Conservation (phyloP, 139 green algal genomes). For the Picochlorum costavermella region DNA sequence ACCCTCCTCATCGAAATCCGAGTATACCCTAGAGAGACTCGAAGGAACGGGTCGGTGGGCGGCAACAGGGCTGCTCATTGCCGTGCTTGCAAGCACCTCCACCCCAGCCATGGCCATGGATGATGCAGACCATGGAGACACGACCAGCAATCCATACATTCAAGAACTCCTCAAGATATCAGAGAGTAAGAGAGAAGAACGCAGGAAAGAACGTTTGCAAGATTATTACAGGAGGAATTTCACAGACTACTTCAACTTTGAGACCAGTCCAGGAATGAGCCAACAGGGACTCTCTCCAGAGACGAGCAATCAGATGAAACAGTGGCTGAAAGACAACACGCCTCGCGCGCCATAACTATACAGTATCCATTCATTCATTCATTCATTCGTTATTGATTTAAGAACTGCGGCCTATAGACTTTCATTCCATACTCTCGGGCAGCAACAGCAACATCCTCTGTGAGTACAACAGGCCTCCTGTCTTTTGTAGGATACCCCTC, state of each 20-base stretch:
- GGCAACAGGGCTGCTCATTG: too few species aligned
- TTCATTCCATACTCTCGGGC: conserved; percentile 35
- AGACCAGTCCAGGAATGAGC: conserved; percentile 2
- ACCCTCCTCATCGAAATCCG: too few species aligned
- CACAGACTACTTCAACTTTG: conserved; percentile 10
- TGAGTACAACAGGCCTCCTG: conserved; percentile 22
- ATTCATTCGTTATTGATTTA: neutral
- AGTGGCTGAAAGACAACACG: conserved; percentile 17
- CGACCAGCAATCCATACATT: conserved; percentile 7
- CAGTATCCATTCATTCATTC: too few species aligned
- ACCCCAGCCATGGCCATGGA: too few species aligned
- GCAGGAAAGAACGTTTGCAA: conserved; percentile 23
- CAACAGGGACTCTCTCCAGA: neutral
- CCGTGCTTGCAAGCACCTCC: too few species aligned
- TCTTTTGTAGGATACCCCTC: conserved; percentile 28
- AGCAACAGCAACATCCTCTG: conserved; percentile 35
- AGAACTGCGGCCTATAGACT: conserved; percentile 22
- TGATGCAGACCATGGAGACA: neutral
- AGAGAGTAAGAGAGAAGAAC: conserved; percentile 30
- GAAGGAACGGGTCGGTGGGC: too few species aligned
- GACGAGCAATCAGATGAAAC: conserved; percentile 8
- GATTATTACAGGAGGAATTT: conserved; percentile 36
- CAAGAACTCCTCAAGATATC: conserved; percentile 31
- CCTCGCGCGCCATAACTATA: too few species aligned
- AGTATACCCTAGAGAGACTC: too few species aligned